Base-by-base conservation (phyloP, 441 rosid genomes). In the Gossypium trilobum region DNA sequence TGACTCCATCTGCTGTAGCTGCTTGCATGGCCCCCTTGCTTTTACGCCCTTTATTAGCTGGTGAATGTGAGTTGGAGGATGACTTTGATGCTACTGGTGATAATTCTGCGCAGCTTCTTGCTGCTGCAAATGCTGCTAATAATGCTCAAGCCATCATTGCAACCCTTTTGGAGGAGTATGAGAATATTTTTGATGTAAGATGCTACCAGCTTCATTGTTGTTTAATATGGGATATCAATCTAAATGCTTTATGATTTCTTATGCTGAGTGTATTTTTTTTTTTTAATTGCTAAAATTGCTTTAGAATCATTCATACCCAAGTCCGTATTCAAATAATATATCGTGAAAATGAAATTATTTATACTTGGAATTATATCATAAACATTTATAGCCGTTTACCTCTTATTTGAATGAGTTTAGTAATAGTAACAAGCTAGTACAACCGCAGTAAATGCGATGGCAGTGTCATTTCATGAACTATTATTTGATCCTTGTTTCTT, bases 11-110 rank as follows among this genome's bases (percentile, higher is more conserved):
- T 77, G 99, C 99, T 69, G 98, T 95, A 76, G 97, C 98, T 82
- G 98, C 97, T 77, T 95, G 99, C 91, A 95, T 92, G 99, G 98
- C 99, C 67, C 99, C 99, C 70, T 84, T 95, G 82, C 91, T 95
- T 58, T 75, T 95, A 85, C 99, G 93, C 50, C 98, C 99, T 75
- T 73, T 95, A 23, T 79, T 95, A 76, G 98, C 97, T 54, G 98
- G 97, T 80, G 96, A 92, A 84, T 95, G 99, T 75, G 99, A 92
- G 84, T 78, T 91, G 83, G 98, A 92, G 70, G 93, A 95, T 72
- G 96, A 91, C 36, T 91, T 89, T 78, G 98, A 91, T 78, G 56
- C 79, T 31, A 86, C 86, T 79, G 97, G 93, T 71, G 98, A 92
- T 81, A 91, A 82, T 81, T 89, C 99, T 69, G 95, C 98, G 16